These are phyloP conservation scores for Rhizopogon vulgaris DNA, from an alignment of 768 basidiomycete species.

Conservation along the genomic window DNA sequence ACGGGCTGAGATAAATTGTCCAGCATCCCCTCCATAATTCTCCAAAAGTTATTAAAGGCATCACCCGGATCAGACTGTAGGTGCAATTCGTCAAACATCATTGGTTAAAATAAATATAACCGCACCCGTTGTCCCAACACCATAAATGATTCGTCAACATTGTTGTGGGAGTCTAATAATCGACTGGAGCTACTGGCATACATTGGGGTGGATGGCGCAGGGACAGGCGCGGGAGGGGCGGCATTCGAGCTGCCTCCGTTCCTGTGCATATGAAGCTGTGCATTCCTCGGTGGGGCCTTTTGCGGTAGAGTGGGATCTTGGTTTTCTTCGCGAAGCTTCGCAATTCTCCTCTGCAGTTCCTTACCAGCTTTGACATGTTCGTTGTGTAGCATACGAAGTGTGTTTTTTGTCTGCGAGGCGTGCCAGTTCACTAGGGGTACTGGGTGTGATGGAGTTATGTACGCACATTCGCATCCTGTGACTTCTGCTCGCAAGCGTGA, in stretches of 20 bases:
- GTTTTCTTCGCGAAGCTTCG: constrained; percentile 67
- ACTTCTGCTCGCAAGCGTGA: constrained; percentile 63
- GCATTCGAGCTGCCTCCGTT: constrained; percentile 11
- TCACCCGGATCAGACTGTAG: constrained; percentile 73
- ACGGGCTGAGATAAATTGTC: constrained; percentile 77
- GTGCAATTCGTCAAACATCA: constrained; percentile 3
- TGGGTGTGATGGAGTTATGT: constrained; percentile 1
- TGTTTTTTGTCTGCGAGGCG: constrained; percentile 60
- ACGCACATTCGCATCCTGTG: constrained; percentile 65
- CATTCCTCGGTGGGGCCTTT: constrained; percentile 32
- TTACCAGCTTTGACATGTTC: constrained; percentile 67
- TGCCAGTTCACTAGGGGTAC: constrained; percentile 6
- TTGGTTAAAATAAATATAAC: constrained; percentile 8
- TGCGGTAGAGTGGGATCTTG: constrained; percentile 74
- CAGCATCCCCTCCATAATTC: constrained; percentile 79
- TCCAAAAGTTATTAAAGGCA: constrained; percentile 87
- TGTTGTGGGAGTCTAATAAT: constrained; percentile 48
- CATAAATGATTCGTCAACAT: constrained; percentile 88
- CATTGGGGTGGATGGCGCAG: constrained; percentile 41
- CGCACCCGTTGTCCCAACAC: constrained; percentile 72
- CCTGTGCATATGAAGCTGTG: constrained; percentile 18
- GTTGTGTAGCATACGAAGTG: constrained; percentile 66
- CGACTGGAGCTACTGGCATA: constrained; percentile 31
- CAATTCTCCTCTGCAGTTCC: constrained; percentile 67
- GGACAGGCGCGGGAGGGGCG: constrained; percentile 14